These are phyloP conservation scores for Persicaria tinctoria DNA, from an alignment of 148 eudicot genomes.

Conservation along the genomic window DNA sequence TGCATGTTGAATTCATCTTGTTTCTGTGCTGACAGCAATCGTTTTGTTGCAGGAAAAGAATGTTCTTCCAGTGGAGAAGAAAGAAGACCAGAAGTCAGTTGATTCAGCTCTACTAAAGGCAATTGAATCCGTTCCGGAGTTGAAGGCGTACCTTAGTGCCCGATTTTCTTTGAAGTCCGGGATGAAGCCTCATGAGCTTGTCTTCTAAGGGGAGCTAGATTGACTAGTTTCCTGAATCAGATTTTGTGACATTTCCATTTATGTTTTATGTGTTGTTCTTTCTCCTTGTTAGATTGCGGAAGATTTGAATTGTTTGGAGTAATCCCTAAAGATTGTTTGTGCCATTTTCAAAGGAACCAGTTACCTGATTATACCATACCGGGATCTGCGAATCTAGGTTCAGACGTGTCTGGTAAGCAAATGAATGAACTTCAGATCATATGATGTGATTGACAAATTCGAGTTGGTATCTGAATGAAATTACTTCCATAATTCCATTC, in stretches of 20 bases:
- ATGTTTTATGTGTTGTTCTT: neutral
- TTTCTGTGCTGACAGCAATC: neutral
- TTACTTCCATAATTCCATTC: too few relatives aligned
- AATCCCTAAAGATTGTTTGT: neutral
- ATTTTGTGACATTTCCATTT: neutral
- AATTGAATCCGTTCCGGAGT: constrained; percentile 37
- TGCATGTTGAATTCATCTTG: neutral
- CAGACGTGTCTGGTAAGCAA: too few relatives aligned
- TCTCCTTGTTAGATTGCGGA: neutral
- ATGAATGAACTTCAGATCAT: too few relatives aligned
- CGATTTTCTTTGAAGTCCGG: constrained; percentile 50
- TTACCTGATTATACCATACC: too few relatives aligned
- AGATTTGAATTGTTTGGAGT: neutral
- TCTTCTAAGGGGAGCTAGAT: constrained; percentile 23
- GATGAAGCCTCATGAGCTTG: constrained; percentile 63
- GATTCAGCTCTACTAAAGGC: constrained; percentile 35
- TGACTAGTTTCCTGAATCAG: neutral
- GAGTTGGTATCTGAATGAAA: too few relatives aligned
- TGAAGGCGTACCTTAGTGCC: constrained; percentile 50
- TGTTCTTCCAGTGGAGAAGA: constrained; percentile 50
- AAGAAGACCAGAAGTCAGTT: constrained; percentile 49
- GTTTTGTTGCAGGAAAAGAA: constrained; percentile 39
- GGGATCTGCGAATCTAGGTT: too few relatives aligned
- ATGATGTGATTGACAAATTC: too few relatives aligned
- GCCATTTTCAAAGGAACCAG: neutral